Evolutionary conservation across 129 eudicot genomes (phyloP).

Genomic region (Centella asiatica): DNA sequence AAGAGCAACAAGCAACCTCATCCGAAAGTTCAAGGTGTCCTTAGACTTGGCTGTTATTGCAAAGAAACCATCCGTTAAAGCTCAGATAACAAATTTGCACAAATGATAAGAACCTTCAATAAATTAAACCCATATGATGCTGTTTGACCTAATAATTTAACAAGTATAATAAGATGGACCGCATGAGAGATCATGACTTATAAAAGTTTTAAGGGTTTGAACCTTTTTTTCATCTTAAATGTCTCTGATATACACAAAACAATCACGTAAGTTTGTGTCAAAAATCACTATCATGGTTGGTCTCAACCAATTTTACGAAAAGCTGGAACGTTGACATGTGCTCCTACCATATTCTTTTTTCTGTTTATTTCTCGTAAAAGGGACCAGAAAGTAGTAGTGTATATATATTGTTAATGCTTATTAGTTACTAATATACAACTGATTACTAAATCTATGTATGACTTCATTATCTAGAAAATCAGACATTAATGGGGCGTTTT

Average conservation of each 20-base stretch:
- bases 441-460: neutral
- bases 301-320: no score
- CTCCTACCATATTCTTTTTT: neutral
- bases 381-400: neutral
- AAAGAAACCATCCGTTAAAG: neutral
- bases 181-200: neutral
- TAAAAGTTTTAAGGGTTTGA: no score
- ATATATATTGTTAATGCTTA: no score
- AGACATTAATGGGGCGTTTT: neutral
- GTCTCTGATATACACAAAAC: no score
- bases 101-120: neutral
- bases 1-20: conserved; percentile 59
- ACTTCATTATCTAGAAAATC: neutral
- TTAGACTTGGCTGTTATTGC: conserved; percentile 36
- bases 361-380: neutral
- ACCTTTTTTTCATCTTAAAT: no score
- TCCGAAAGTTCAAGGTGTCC: conserved; percentile 44
- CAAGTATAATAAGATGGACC: neutral
- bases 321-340: no score
- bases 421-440: neutral
- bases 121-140: conserved; percentile 4
- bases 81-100: neutral
- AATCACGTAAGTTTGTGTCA: no score
- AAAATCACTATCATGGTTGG: no score
- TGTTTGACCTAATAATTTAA: neutral